Conservation (phyloP, 257 asterid genomes). For the Solanum chilense region DNA sequence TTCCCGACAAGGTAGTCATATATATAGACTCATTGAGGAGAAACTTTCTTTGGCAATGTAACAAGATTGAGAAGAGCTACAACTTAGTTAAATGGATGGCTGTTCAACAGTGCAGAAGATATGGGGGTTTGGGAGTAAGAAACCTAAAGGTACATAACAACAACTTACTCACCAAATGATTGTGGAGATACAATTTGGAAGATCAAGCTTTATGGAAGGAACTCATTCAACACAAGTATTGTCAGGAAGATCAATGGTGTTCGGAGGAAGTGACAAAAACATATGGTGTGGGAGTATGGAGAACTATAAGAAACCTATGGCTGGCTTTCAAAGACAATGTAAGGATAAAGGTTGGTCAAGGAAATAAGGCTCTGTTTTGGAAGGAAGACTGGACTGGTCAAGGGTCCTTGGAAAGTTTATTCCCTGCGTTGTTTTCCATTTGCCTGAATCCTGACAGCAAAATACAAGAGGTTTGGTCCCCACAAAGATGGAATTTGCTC, state of each 20-base stretch:
- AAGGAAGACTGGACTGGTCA: not conserved
- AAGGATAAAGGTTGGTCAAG: not conserved
- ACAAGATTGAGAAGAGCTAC: not conserved
- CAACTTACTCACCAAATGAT: too few relatives aligned
- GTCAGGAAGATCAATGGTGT: not conserved
- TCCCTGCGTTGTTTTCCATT: not conserved
- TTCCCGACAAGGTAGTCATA: not conserved
- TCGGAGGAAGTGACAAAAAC: too few relatives aligned
- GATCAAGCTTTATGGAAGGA: too few relatives aligned
- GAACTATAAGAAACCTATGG: not conserved
- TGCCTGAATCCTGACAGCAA: not conserved
- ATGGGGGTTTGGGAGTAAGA: not conserved
- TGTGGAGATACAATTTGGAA: too few relatives aligned
- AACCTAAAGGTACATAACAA: not conserved
- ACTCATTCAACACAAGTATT: too few relatives aligned
- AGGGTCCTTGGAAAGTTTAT: not conserved
- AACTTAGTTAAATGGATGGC: not conserved
- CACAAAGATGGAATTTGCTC: not conserved
- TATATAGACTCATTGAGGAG: not conserved
- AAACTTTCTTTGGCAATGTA: not conserved
- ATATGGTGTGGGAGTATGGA: not conserved
- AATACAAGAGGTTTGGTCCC: not conserved
- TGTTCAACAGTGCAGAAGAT: not conserved
- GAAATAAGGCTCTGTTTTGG: not conserved
- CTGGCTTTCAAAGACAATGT: not conserved